Percentiles rank a stretch among this genome's conserved stretches.
Conservation (phyloP, 805 yeast genomes). For the Cyberlindnera americana region DNA sequence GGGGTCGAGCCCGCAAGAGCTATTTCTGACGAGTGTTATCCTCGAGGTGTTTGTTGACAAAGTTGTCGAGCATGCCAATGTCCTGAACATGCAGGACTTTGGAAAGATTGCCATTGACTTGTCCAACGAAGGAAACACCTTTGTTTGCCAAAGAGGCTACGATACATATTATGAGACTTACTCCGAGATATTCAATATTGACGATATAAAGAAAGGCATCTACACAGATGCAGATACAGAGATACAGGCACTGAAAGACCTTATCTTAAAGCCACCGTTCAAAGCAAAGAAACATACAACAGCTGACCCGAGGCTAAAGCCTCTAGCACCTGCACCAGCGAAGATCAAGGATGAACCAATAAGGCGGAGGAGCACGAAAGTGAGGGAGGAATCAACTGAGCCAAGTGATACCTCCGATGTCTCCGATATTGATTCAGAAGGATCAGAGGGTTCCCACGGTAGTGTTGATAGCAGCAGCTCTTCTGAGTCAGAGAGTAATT, state of each 20-base stretch:
- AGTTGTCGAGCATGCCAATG: conserved; percentile 42
- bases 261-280: conserved; percentile 12
- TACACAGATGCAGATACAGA: conserved; percentile 25
- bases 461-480: too few relatives aligned
- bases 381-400: too few relatives aligned
- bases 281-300: conserved; percentile 1
- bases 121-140: conserved; percentile 30
- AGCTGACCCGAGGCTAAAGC: neutral
- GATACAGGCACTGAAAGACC: conserved; percentile 26
- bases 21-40: conserved; percentile 51
- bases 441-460: conserved; percentile 16
- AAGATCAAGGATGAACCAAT: too few relatives aligned
- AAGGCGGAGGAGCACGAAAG: too few relatives aligned
- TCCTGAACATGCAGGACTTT: conserved; percentile 38
- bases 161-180: conserved; percentile 30
- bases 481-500: neutral
- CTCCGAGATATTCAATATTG: conserved; percentile 24
- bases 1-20: conserved; percentile 38
- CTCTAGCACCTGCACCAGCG: neutral
- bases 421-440: conserved; percentile 18
- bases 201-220: conserved; percentile 20
- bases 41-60: conserved; percentile 41
- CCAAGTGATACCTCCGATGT: conserved; percentile 7
- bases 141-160: conserved; percentile 32
- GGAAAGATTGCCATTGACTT: conserved; percentile 34